phyloP scores from a whole-genome alignment of 2,329 filamentous ascomycete genomes.

The Verticillium nubilum region DNA sequence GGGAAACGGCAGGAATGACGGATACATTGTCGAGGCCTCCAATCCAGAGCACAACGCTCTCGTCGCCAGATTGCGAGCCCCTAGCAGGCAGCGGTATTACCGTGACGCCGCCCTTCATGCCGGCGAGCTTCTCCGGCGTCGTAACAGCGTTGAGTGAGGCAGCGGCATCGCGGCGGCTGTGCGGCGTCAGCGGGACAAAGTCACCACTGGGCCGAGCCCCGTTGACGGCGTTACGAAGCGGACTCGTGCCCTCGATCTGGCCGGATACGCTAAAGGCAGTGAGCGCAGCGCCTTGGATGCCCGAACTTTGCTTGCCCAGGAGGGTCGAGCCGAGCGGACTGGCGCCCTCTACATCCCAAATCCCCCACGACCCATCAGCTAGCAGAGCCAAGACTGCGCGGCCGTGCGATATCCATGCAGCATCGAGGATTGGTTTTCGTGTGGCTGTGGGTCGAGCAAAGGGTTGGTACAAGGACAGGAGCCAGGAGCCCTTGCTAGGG shows the following conservation, averaged over 20 bases:
- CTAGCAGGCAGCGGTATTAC: constrained; percentile 39
- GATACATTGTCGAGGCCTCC: constrained; percentile 51
- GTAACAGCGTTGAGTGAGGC: constrained; percentile 34
- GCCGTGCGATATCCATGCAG: constrained; percentile 56
- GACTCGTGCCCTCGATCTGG: constrained; percentile 54
- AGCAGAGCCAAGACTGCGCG: constrained; percentile 53
- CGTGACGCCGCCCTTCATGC: constrained; percentile 47
- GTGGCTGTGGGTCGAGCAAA: constrained; percentile 43
- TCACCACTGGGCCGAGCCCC: constrained; percentile 34
- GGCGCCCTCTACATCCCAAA: constrained; percentile 60
- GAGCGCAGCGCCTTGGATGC: constrained; percentile 51
- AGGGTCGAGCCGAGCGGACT: constrained; percentile 41
- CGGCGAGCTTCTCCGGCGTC: constrained; percentile 44
- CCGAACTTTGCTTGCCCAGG: constrained; percentile 44
- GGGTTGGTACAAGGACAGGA: constrained; percentile 55
- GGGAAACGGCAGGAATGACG: constrained; percentile 47
- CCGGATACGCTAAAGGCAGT: constrained; percentile 54
- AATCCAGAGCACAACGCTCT: constrained; percentile 53
- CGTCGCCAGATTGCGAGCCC: constrained; percentile 40
- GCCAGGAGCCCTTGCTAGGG: constrained; percentile 57
- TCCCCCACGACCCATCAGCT: constrained; percentile 61
- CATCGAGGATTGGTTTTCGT: constrained; percentile 57
- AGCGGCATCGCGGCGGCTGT: constrained; percentile 50
- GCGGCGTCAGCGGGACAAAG: constrained; percentile 61
- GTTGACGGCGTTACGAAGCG: constrained; percentile 39